phyloP scores from a whole-genome alignment of 495 filamentous ascomycete genomes.

The Hypoxylon cercidicola region DNA sequence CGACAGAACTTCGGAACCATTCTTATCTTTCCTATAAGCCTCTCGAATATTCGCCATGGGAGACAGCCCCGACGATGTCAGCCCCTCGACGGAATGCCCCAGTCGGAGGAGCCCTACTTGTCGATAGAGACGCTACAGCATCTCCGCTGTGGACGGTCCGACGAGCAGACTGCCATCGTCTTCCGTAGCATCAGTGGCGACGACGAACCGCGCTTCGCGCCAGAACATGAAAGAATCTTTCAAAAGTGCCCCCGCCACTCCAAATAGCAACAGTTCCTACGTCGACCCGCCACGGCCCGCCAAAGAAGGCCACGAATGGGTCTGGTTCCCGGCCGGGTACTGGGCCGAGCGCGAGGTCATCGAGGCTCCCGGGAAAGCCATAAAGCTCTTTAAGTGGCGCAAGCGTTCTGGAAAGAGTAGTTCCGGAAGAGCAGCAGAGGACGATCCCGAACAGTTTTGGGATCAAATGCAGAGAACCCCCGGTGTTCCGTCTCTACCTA shows the following conservation, averaged over 20 bases:
- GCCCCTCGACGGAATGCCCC: constrained; percentile 33
- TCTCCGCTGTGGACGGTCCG: constrained; percentile 43
- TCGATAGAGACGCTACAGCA: constrained; percentile 36
- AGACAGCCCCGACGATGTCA: constrained; percentile 29
- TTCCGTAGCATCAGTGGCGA: constrained; percentile 22
- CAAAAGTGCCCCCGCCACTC: constrained; percentile 20
- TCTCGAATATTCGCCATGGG: constrained; percentile 20
- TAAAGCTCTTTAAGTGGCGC: constrained; percentile 50
- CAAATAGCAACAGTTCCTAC: not conserved
- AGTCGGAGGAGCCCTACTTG: constrained; percentile 25
- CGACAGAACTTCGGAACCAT: constrained; percentile 7
- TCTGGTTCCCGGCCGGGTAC: constrained; percentile 66
- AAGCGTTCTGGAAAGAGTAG: constrained; percentile 50
- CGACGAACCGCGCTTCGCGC: constrained; percentile 6
- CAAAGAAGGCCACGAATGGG: constrained; percentile 62
- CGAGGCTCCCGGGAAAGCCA: constrained; percentile 43
- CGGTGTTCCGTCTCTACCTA: constrained; percentile 23
- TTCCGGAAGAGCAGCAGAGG: constrained; percentile 31
- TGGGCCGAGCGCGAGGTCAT: constrained; percentile 62
- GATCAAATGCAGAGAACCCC: constrained; percentile 36
- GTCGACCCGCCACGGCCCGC: constrained; percentile 61
- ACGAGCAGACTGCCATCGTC: constrained; percentile 35
- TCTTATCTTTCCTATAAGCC: constrained; percentile 1
- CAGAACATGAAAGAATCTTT: constrained; percentile 23
- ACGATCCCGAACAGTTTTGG: constrained; percentile 30